Evolutionary conservation across 257 asterid species (phyloP).

Genomic region (Perilla frutescens): DNA sequence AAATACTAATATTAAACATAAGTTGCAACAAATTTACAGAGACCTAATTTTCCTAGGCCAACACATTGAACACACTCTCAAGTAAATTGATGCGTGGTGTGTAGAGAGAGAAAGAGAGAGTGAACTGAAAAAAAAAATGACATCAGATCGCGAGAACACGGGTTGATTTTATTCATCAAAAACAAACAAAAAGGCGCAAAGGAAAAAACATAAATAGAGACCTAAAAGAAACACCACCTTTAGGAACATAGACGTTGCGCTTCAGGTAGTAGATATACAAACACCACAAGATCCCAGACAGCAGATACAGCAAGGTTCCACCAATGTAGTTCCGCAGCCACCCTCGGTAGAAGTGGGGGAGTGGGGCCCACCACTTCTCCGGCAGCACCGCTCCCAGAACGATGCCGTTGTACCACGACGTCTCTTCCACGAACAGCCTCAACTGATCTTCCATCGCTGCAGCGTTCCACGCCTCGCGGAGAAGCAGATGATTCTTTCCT

Average conservation of each 20-base stretch:
- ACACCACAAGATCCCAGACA: conserved; percentile 84
- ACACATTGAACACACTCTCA: not conserved
- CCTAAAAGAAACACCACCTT: conserved; percentile 47
- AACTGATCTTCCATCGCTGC: conserved; percentile 57
- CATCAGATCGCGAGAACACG: conserved; percentile 23
- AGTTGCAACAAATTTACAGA: not conserved
- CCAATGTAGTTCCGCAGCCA: conserved; percentile 94
- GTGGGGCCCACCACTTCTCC: conserved; percentile 59
- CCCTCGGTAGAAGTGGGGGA: conserved; percentile 73
- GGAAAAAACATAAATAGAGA: not conserved
- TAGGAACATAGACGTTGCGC: conserved; percentile 71
- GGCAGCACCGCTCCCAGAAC: conserved; percentile 69
- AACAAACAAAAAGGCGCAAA: not conserved
- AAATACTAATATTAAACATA: conserved; percentile 14
- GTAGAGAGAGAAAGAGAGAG: not conserved
- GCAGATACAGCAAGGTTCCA: conserved; percentile 62
- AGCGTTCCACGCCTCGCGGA: not conserved
- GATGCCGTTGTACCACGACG: conserved; percentile 78
- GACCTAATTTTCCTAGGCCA: not conserved
- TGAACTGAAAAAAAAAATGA: not conserved
- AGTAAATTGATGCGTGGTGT: not conserved
- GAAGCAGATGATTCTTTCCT: conserved; percentile 6
- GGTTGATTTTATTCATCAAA: not conserved
- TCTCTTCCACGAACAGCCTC: conserved; percentile 69
- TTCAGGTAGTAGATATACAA: conserved; percentile 78